Percentiles rank a stretch among this genome's conserved stretches.
Conservation (phyloP, 257 asterid genomes). For the Catharanthus roseus region DNA sequence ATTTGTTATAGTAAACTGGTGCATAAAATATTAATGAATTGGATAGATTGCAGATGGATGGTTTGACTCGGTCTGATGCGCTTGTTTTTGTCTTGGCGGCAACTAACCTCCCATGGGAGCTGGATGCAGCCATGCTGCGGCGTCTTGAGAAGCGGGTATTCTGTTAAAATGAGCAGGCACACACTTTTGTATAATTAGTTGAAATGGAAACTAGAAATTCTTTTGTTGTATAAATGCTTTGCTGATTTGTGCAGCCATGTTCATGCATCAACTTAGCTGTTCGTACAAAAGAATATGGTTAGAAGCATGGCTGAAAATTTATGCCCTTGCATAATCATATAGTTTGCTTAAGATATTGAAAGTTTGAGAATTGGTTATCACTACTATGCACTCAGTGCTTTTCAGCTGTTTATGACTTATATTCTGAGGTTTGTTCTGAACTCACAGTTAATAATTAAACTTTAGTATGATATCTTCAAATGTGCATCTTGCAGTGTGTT, state of each 20-base stretch:
- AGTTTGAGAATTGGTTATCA: not conserved
- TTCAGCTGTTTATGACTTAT: not conserved
- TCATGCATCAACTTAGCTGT: not conserved
- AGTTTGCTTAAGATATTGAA: not conserved
- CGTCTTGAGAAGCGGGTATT: conserved; percentile 96
- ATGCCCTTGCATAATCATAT: not conserved
- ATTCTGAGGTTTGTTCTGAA: not conserved
- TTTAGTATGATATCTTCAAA: not conserved
- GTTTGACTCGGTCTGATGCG: conserved; percentile 83
- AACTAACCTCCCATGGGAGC: conserved; percentile 99
- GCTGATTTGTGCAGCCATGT: not conserved
- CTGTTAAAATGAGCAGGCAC: conserved; percentile 13
- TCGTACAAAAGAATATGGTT: not conserved
- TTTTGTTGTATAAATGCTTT: not conserved
- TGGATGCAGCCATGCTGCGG: conserved; percentile 98
- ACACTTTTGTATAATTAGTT: not conserved
- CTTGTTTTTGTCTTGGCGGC: conserved; percentile 99
- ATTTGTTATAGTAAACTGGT: not conserved
- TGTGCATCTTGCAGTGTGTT: not conserved
- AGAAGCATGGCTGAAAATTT: not conserved
- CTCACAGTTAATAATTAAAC: not conserved
- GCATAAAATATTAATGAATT: conserved; percentile 24
- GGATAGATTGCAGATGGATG: conserved; percentile 90
- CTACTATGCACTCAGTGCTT: not conserved
- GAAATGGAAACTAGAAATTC: not conserved